Evolutionary conservation across 768 basidiomycete genomes (phyloP), one percentile per base, ranked within the genome.

Genomic region (Agaricus bisporus): DNA sequence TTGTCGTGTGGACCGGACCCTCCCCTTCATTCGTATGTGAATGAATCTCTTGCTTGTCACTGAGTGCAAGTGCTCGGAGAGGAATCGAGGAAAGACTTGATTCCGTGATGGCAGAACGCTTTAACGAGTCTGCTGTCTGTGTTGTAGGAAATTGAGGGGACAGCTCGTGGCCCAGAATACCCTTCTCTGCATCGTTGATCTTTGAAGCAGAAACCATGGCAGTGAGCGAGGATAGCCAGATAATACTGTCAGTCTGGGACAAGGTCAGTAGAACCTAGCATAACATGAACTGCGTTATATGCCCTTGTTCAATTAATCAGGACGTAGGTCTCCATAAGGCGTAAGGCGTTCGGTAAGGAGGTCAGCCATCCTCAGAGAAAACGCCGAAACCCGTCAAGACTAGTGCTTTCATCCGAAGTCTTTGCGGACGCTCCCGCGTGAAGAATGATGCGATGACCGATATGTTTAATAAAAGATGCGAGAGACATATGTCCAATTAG

Each of bases 171-270:
- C 66, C 63, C 41, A 51, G 57, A 28, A 68, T 55, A 12, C 70
- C 72, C 56, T 70, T 70, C 65, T 76, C 74, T 43, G 67, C 68
- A 56, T 72, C 70, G 60, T 72, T 64, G 18, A 70, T 28, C n/a
- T 47, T 56, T 48, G 58, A 58, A 17, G 59, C 58, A 43, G 63
- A 52, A 11, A 61, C 54, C 58, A 60, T 60, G 56, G 54, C 59
- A 46, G 41, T 5, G 35, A 28, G 39, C 37, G 32, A 32, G 32
- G 32, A 32, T 3, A 11, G 32, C 11, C 32, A 32, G 8, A 32
- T 32, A 32, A 32, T 7, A 11, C 32, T 32, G 32, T 32, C 32
- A 32, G 32, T 32, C 5, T 32, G 32, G 32, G 32, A 2, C 3
- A 3, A 11, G 32, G 11, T 7, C 38, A 49, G 42, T 25, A 55